A percentile compares a stretch with the other conserved stretches of the same genome.
phyloP scores from a whole-genome alignment of 2,329 filamentous ascomycete genomes.

The Diaporthe citriasiana region DNA sequence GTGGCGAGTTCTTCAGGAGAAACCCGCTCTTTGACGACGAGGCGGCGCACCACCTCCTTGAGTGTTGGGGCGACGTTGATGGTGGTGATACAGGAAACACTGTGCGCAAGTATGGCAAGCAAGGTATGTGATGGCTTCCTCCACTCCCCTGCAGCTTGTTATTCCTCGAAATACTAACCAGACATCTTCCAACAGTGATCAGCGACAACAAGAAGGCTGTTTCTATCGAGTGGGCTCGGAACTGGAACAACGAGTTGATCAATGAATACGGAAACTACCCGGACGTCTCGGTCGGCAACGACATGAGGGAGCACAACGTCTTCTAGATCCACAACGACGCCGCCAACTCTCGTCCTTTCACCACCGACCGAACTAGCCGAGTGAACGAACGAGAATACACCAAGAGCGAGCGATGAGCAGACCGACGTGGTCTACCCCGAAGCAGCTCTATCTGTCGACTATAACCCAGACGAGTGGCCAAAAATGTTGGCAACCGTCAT shows the following conservation, averaged over 20 bases:
- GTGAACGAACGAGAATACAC: not conserved
- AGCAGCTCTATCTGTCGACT: not conserved
- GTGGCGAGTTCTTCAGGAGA: not conserved
- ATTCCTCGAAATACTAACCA: not conserved
- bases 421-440: not conserved
- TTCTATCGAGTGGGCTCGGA: slow-evolving; percentile 12
- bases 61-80: not conserved
- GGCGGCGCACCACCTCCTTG: not conserved
- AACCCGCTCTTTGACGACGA: not conserved
- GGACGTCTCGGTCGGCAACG: too few species aligned
- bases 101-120: slow-evolving; percentile 10
- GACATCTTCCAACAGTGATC: not conserved
- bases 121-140: not conserved
- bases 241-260: slow-evolving; percentile 4
- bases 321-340: not conserved
- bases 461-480: not conserved
- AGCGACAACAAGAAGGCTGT: slow-evolving; percentile 17
- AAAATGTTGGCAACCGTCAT: not conserved
- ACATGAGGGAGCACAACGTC: not conserved
- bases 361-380: not conserved
- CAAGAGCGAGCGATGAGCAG: not conserved
- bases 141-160: too few species aligned
- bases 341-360: not conserved
- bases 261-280: not conserved
- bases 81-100: not conserved